Base-by-base conservation (phyloP, 2,329 filamentous ascomycete species). In the Fusarium agapanthi region DNA sequence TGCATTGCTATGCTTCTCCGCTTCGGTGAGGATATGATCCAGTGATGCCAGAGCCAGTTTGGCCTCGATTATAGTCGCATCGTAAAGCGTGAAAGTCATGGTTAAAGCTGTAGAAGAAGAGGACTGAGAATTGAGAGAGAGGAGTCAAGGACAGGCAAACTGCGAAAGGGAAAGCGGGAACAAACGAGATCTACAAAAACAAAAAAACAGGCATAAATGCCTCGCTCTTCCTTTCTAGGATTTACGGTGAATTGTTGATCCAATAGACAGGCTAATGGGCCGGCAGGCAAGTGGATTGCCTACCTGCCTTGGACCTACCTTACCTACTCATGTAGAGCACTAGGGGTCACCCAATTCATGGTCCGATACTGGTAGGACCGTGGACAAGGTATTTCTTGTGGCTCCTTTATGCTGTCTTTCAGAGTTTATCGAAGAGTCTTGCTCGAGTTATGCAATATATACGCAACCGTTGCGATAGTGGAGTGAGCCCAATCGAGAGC, bases 1-100 rank as follows among this genome's bases (percentile, higher is more conserved):
- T 43, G 77, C 67, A 35, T 76, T 69, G 61, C 78, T 71, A 24
- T 76, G 77, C 22, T 75, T 75, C 67, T 82, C 79, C 20, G 77
- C 79, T 71, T 78, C 72, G 26, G 62, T 69, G 61, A 83, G 71
- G 55, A 83, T 66, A n/a, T 67, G 47, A 22, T 77, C 72, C 37
- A 80, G 69, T 15, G 75, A 65, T 43, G 69, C 72, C 22, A 82
- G 66, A 57, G 61, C 63, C 16, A 67, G 69, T 65, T 67, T 78
- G 35, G 80, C 67, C 51, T 73, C 67, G 11, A 78, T 73, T 40
- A 83, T 71, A 37, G 72, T 79, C 58, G 76, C 65, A 38, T 83
- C 80, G 73, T 81, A 82, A 40, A 83, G 65, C 18, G 80, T 75
- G 58, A 74, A 79, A 13, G 61, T 38, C 76, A 78, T 78, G 48